Evolutionary conservation across 176 grass and related monocot species (phyloP).

Genomic region (Aegilops umbellulata): DNA sequence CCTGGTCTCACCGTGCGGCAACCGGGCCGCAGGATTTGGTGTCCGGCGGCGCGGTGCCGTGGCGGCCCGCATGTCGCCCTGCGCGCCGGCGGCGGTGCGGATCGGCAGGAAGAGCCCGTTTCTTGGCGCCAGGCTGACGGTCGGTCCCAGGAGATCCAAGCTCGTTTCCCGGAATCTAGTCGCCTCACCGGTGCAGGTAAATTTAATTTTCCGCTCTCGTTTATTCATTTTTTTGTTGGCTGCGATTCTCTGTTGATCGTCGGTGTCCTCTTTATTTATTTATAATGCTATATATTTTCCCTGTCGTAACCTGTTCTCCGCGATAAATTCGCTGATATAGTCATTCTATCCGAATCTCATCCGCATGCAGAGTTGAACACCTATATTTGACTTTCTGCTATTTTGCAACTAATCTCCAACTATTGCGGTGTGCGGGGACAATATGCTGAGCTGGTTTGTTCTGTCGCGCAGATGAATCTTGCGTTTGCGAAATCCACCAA

Average conservation of each 20-base stretch:
- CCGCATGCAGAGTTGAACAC: not conserved
- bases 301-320: not conserved
- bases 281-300: not conserved
- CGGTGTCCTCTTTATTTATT: too few species aligned
- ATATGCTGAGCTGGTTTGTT: not conserved
- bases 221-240: not conserved
- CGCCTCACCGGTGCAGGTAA: slow-evolving; percentile 55
- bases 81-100: slow-evolving; percentile 28
- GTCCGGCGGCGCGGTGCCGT: slow-evolving; percentile 37
- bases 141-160: slow-evolving; percentile 39
- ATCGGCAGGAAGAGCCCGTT: slow-evolving; percentile 45
- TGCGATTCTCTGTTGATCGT: not conserved
- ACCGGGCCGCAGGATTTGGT: not conserved
- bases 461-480: slow-evolving; percentile 54
- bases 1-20: slow-evolving; percentile 17
- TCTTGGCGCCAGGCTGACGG: slow-evolving; percentile 46
- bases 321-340: not conserved
- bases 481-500: slow-evolving; percentile 53
- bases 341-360: not conserved
- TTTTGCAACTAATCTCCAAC: not conserved
- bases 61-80: slow-evolving; percentile 29
- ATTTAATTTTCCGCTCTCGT: not conserved
- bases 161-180: slow-evolving; percentile 26
- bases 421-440: not conserved
- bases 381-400: not conserved